Base-by-base conservation (phyloP, 768 basidiomycete species). In the Coprinopsis cinerea region DNA sequence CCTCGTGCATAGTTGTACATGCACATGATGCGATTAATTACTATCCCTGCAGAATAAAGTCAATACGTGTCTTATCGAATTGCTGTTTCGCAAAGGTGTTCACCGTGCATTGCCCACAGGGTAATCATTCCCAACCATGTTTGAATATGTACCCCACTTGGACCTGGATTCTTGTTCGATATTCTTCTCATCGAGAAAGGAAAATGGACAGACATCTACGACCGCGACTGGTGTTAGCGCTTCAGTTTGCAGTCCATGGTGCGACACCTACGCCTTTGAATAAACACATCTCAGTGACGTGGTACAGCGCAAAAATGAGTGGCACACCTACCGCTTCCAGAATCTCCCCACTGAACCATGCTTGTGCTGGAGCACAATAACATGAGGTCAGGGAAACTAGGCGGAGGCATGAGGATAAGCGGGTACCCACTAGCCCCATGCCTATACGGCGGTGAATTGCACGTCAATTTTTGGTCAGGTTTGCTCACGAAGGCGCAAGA, bases 11-110 rank as follows among this genome's bases (percentile, higher is more conserved):
- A 28, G 10, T 34, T 22, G 23, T 46, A 44, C 49, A 51, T 51
- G 23, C 49, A 45, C 24, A 51, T 22, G n/a, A 51, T 46, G 15
- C 49, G 43, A n/a, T 51, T 44, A 11, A 51, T 36, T 26, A 51
- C 45, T 5, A 51, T 44, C 5, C 43, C 49, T 51, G 15, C n/a
- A n/a, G n/a, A 9, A 28, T 4, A 11, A 40, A 7, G 37, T 10
- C 37, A 22, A 14, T 50, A 2, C 32, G 47, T 15, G n/a, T 22
- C 11, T 9, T 14, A 35, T 32, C 2, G 35, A 14, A 20, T 9
- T 11, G 48, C 17, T 23, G 23, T 1, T 10, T 2, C 23, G 23
- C 23, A 20, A 3, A 17, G 14, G 2, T 3, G 24, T 27, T 44
- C 28, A 44, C 49, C 49, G 23, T 50, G 40, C 49, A 50, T 50